A percentile compares a stretch with the other conserved stretches of the same genome.
phyloP scores from a whole-genome alignment of 148 eudicot genomes.

The Drosera capensis region DNA sequence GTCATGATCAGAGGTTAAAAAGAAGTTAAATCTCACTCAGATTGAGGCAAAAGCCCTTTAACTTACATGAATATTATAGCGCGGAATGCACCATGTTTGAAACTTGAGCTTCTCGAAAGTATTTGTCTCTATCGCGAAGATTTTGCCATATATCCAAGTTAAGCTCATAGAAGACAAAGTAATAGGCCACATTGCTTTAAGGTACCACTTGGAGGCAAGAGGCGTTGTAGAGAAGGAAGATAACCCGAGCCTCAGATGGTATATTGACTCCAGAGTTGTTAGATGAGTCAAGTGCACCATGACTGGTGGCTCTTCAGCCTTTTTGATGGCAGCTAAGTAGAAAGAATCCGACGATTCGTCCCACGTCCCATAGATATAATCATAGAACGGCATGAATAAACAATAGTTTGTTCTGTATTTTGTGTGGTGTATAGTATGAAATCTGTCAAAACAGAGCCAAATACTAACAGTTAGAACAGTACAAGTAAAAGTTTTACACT shows the following conservation, averaged over 20 bases:
- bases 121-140: conserved; percentile 26
- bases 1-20: too few species aligned
- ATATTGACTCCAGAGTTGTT: conserved; percentile 65
- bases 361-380: conserved; percentile 53
- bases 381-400: conserved; percentile 83
- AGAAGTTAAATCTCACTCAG: too few species aligned
- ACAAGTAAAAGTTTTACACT: not conserved
- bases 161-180: conserved; percentile 22
- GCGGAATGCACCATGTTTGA: conserved; percentile 39
- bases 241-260: conserved; percentile 58
- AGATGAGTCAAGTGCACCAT: conserved; percentile 69
- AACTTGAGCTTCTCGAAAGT: conserved; percentile 24
- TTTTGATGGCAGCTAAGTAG: conserved; percentile 32
- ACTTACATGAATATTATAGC: conserved; percentile 31
- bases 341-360: conserved; percentile 40
- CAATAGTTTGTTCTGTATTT: conserved; percentile 68
- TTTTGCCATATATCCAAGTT: conserved; percentile 8
- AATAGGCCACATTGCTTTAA: conserved; percentile 24
- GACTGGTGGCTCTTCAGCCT: conserved; percentile 30
- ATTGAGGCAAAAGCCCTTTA: too few species aligned
- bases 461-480: not conserved
- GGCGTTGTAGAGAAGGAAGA: conserved; percentile 55
- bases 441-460: conserved; percentile 14
- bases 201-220: conserved; percentile 29
- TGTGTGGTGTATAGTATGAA: conserved; percentile 76